Evolutionary conservation across 2,329 filamentous ascomycete genomes (phyloP).

Genomic region (Alternaria brassicae): DNA sequence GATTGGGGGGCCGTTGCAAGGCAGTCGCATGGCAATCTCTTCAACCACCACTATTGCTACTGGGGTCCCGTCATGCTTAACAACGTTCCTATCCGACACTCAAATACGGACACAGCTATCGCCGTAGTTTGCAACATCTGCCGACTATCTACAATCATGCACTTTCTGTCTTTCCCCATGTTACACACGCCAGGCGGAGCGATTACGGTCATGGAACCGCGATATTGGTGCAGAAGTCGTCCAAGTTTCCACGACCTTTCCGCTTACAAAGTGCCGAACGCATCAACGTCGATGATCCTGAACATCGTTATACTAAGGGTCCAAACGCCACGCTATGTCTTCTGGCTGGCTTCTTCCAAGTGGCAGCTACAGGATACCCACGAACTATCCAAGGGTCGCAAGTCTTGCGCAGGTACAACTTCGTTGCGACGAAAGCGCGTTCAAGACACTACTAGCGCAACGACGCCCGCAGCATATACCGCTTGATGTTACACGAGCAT

Average conservation of each 20-base stretch:
- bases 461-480: background rate
- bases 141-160: background rate
- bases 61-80: background rate
- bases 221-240: background rate
- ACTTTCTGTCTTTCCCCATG: background rate
- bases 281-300: background rate
- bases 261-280: background rate
- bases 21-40: background rate
- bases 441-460: slow-evolving; percentile 1
- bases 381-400: background rate
- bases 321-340: background rate
- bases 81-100: background rate
- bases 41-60: background rate
- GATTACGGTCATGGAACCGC: background rate
- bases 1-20: background rate
- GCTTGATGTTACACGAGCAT: background rate
- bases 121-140: background rate
- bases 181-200: background rate
- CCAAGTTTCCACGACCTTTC: background rate
- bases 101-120: background rate
- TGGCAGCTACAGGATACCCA: background rate
- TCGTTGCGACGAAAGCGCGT: background rate
- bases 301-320: background rate
- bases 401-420: slow-evolving; percentile 7
- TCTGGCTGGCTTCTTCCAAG: background rate